Percentiles rank a stretch among this genome's conserved stretches.
Conservation (phyloP, 345 rosid genomes). For the Eucalyptus cloeziana region DNA sequence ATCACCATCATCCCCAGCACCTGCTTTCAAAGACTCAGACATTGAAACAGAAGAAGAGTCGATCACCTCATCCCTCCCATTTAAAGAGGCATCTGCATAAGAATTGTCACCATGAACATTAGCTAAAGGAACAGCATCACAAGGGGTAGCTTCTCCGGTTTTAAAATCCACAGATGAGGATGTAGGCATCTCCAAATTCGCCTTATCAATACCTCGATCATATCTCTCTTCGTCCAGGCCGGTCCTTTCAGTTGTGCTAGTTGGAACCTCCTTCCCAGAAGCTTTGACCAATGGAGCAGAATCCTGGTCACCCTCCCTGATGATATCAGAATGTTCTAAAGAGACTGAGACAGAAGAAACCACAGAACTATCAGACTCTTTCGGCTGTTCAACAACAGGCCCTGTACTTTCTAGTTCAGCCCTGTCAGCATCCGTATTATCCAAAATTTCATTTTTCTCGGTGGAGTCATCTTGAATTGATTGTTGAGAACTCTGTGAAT, state of each 20-base stretch:
- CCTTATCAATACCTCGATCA: background rate
- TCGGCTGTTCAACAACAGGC: constrained; percentile 2
- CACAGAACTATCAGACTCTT: constrained; percentile 14
- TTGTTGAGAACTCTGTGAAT: background rate
- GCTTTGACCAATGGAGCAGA: background rate
- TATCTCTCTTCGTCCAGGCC: constrained; percentile 6
- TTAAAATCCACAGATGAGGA: constrained; percentile 13
- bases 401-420: background rate
- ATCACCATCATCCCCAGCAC: constrained; percentile 15
- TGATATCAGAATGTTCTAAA: background rate
- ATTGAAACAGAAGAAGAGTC: constrained; percentile 6
- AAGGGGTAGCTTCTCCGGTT: background rate
- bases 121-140: background rate
- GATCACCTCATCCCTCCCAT: background rate
- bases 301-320: constrained; percentile 2
- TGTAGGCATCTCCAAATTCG: constrained; percentile 3
- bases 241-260: constrained; percentile 7
- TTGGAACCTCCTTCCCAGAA: constrained; percentile 7
- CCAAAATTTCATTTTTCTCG: background rate
- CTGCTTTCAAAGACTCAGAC: constrained; percentile 14
- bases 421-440: background rate
- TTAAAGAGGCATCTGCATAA: background rate
- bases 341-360: constrained; percentile 1
- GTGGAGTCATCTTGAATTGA: constrained; percentile 2
- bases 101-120: constrained; percentile 2